Percentiles rank a stretch among this genome's conserved stretches.
phyloP scores from a whole-genome alignment of 345 rosid species.

The Xanthoceras sorbifolium region DNA sequence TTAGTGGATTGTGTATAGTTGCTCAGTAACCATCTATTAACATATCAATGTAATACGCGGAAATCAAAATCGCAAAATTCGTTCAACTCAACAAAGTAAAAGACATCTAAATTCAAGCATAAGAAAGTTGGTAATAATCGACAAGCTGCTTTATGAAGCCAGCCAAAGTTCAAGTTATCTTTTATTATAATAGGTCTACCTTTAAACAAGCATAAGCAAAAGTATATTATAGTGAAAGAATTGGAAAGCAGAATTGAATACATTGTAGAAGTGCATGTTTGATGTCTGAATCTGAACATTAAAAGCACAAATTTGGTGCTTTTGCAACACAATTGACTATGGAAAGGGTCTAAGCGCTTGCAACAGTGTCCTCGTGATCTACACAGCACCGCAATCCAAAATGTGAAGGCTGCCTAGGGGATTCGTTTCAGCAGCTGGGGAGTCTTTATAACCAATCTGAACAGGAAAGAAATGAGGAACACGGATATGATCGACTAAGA shows the following conservation, averaged over 20 bases:
- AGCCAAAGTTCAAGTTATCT: background rate
- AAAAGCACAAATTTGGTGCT: background rate
- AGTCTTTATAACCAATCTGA: background rate
- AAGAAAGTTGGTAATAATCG: background rate
- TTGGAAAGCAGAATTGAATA: background rate
- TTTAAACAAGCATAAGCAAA: background rate
- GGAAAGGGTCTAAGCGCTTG: background rate
- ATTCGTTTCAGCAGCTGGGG: too few relatives aligned
- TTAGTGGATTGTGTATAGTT: background rate
- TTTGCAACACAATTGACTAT: too few relatives aligned
- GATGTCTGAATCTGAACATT: background rate
- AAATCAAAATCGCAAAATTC: background rate
- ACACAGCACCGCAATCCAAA: too few relatives aligned
- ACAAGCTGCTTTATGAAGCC: background rate
- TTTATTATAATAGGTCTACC: background rate
- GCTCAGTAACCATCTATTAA: background rate
- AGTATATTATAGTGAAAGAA: background rate
- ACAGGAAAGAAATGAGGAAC: background rate
- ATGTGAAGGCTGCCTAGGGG: too few relatives aligned
- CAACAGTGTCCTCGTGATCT: background rate
- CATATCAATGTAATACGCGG: background rate
- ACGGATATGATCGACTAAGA: background rate
- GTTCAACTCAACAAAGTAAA: background rate
- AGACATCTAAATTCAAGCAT: background rate
- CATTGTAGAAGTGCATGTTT: background rate